Percentiles rank a stretch among this genome's conserved stretches.
These are phyloP conservation scores for Penicillium canescens DNA, from an alignment of 495 filamentous ascomycete genomes.

Conservation along the genomic window DNA sequence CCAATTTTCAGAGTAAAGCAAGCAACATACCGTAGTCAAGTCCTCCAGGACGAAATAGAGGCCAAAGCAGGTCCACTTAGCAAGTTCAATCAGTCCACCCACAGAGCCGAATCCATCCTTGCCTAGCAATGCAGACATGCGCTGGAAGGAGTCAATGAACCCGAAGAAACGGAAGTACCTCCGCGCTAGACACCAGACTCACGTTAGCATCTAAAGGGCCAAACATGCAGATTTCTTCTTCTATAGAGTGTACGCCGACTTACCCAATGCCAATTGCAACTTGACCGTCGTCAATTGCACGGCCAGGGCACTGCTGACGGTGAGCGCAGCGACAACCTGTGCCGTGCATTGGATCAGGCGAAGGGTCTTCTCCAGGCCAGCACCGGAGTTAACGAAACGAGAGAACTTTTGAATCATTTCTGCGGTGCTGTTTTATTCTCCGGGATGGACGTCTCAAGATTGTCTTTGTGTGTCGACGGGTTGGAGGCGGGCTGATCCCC, in stretches of 20 bases:
- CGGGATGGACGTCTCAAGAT: not conserved
- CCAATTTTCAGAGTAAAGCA: not conserved
- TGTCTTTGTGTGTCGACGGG: conserved; percentile 10
- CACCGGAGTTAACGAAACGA: conserved; percentile 35
- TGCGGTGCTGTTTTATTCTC: not conserved
- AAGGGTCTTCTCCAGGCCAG: conserved; percentile 62
- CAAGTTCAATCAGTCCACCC: conserved; percentile 28
- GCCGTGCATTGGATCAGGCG: conserved; percentile 58
- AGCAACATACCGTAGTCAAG: conserved; percentile 37
- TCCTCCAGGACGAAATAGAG: conserved; percentile 42
- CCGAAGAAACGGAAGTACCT: conserved; percentile 63
- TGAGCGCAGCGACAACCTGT: conserved; percentile 47
- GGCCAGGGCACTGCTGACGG: conserved; percentile 23
- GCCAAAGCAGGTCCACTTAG: conserved; percentile 39
- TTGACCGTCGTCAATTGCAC: conserved; percentile 30
- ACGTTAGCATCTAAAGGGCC: not conserved
- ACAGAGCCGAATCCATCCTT: conserved; percentile 18
- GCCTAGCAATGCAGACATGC: conserved; percentile 37
- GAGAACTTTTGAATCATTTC: conserved; percentile 30
- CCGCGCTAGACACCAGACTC: conserved; percentile 30
- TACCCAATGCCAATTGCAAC: conserved; percentile 37
- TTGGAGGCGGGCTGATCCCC: not conserved
- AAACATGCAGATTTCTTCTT: not conserved
- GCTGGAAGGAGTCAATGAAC: conserved; percentile 59
- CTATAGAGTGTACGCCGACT: not conserved